These are phyloP conservation scores for Orobanche coerulescens DNA, from an alignment of 257 asterid genomes.

Conservation along the genomic window DNA sequence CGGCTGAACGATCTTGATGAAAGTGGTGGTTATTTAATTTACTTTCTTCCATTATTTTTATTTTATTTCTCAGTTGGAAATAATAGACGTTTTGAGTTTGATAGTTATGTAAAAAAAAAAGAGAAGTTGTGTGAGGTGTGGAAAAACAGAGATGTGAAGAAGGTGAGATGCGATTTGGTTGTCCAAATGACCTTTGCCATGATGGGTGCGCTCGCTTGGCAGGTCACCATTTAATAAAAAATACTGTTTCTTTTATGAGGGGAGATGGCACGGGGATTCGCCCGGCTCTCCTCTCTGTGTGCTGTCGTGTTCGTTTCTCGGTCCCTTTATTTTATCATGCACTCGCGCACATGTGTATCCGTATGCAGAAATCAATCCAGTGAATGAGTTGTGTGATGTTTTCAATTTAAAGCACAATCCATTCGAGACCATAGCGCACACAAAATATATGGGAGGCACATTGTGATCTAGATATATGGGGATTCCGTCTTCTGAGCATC, in stretches of 20 bases:
- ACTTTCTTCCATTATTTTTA: no score
- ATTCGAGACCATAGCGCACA: neutral
- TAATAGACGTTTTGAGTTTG: no score
- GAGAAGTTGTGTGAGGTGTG: constrained; percentile 4
- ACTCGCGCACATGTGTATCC: neutral
- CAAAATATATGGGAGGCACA: neutral
- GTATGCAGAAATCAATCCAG: neutral
- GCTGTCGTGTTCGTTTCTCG: neutral
- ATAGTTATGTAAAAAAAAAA: constrained; percentile 5
- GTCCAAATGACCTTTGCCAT: constrained; percentile 45
- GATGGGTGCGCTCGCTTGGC: constrained; percentile 71
- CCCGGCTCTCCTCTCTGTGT: constrained; percentile 40
- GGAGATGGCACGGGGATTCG: constrained; percentile 51
- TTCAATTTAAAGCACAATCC: neutral
- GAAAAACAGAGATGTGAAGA: neutral
- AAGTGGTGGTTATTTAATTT: no score
- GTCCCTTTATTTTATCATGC: no score
- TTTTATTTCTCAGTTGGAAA: no score
- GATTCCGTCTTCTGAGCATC: neutral
- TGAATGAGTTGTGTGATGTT: neutral
- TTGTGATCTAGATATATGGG: neutral
- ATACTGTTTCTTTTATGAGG: constrained; percentile 23
- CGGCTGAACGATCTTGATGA: no score
- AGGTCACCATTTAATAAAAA: constrained; percentile 38
- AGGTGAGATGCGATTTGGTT: constrained; percentile 13